A percentile compares a stretch with the other conserved stretches of the same genome.
phyloP scores from a whole-genome alignment of 2,329 filamentous ascomycete species.

The Fonsecaea pugnacius region DNA sequence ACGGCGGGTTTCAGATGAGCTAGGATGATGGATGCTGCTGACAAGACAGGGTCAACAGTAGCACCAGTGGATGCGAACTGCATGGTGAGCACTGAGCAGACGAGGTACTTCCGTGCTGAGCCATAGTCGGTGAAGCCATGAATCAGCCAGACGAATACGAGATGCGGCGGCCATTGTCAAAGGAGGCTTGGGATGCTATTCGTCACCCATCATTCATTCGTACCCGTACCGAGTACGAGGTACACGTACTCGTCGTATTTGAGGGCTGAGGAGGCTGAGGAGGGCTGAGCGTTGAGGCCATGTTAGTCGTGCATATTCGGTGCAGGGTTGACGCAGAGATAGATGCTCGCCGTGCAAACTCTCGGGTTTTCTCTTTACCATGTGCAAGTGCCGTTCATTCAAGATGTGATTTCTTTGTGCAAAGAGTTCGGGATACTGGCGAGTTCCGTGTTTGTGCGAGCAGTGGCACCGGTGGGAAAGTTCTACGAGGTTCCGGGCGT shows the following conservation, averaged over 20 bases:
- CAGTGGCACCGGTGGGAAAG: neutral
- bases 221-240: too few relatives aligned
- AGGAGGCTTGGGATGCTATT: neutral
- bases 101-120: constrained; percentile 3
- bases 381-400: too few relatives aligned
- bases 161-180: neutral
- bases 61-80: neutral
- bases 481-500: neutral
- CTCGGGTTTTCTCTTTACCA: too few relatives aligned
- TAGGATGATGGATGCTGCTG: neutral
- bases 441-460: neutral
- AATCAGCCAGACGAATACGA: neutral
- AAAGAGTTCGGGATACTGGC: constrained; percentile 4
- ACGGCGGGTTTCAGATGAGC: neutral
- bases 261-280: neutral
- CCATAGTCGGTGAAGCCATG: neutral
- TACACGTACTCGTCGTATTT: too few relatives aligned
- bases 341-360: too few relatives aligned
- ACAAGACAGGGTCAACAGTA: neutral
- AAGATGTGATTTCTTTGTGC: neutral
- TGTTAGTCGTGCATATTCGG: too few relatives aligned
- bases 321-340: too few relatives aligned
- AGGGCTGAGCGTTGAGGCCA: neutral
- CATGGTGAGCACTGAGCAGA: constrained; percentile 17
- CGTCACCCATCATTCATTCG: neutral